Evolutionary conservation across 1,284 basidiomycete species (phyloP).

Genomic region (Moesziomyces antarcticus): DNA sequence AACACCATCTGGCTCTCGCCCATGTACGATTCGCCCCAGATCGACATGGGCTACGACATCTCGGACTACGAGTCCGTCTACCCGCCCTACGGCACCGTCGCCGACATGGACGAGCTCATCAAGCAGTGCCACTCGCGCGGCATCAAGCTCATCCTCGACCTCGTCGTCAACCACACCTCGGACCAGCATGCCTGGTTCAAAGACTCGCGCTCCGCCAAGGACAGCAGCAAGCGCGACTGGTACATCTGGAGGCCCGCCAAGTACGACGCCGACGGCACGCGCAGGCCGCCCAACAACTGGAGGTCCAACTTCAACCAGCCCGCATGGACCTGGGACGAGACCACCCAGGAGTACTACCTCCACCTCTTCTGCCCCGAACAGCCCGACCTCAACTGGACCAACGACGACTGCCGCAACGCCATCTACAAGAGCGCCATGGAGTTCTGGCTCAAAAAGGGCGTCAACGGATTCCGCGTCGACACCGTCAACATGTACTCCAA

Average conservation of each 20-base stretch:
- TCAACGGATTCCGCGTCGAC: constrained; percentile 76
- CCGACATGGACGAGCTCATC: constrained; percentile 77
- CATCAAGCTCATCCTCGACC: constrained; percentile 82
- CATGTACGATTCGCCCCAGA: constrained; percentile 77
- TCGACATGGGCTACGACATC: constrained; percentile 75
- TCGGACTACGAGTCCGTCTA: constrained; percentile 79
- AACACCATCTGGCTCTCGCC: constrained; percentile 81
- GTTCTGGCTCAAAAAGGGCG: constrained; percentile 80
- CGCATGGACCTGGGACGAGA: constrained; percentile 79
- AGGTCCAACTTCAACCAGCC: constrained; percentile 77
- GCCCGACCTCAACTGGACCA: constrained; percentile 84
- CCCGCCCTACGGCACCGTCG: constrained; percentile 78
- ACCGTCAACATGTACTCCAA: constrained; percentile 65
- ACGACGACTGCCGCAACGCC: constrained; percentile 72
- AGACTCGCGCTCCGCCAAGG: constrained; percentile 74
- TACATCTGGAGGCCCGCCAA: constrained; percentile 80
- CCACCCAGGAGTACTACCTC: constrained; percentile 79
- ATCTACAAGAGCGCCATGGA: constrained; percentile 75
- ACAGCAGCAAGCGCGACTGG: constrained; percentile 76
- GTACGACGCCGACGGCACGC: constrained; percentile 70
- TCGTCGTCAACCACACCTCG: constrained; percentile 83
- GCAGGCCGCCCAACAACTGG: constrained; percentile 78
- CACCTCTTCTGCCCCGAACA: constrained; percentile 78
- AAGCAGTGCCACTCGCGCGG: constrained; percentile 74
- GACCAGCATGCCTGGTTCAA: constrained; percentile 77